Evolutionary conservation across 2,329 filamentous ascomycete species (phyloP), one percentile per base, ranked within the genome.

Genomic region (Cryphonectria radicalis): DNA sequence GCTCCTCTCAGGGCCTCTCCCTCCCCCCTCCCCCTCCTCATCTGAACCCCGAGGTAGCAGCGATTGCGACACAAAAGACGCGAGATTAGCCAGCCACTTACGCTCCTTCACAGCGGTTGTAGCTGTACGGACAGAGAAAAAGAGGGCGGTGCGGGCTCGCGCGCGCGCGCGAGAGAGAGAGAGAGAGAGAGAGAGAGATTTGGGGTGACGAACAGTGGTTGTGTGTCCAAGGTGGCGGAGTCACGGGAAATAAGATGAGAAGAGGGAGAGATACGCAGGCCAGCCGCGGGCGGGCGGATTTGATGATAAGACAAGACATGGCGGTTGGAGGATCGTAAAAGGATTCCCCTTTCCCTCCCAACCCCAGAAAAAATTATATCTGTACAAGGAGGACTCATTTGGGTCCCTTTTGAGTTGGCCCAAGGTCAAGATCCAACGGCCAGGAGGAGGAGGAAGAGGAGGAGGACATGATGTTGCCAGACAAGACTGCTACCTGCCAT

Each of bases 221-320:
- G 55, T 67, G 66, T 60, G 28, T 35, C 25, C 28, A 10, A 14
- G 46, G 68, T 68, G 66, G 69, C 57, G 66, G 66, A 69, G 69
- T 68, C n/a, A 53, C 67, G 62, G 59, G 60, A 70, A 55, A 46
- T 68, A 43, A 66, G 63, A 53, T 66, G 59, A 70, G 53, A 50
- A 50, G 37, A 13, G 37, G 10, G 37, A 40, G 37, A 40, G 8
- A 43, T 62, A 37, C 63, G 71, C 65, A 70, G 65, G 66, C 68
- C 66, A 46, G 66, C 28, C 19, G 43, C 43, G 19, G 43, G 19
- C 43, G 43, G 43, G 43, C 4, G 14, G 37, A 40, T 40, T 11
- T 50, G 43, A 50, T 22, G 43, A 50, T 50, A 50, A 50, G 43
- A 50, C 43, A 50, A 50, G 17, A 50, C 19, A 19, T 50, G 43